These are phyloP conservation scores for Aspergillus cristatus DNA, from an alignment of 495 filamentous ascomycete species.

Conservation along the genomic window DNA sequence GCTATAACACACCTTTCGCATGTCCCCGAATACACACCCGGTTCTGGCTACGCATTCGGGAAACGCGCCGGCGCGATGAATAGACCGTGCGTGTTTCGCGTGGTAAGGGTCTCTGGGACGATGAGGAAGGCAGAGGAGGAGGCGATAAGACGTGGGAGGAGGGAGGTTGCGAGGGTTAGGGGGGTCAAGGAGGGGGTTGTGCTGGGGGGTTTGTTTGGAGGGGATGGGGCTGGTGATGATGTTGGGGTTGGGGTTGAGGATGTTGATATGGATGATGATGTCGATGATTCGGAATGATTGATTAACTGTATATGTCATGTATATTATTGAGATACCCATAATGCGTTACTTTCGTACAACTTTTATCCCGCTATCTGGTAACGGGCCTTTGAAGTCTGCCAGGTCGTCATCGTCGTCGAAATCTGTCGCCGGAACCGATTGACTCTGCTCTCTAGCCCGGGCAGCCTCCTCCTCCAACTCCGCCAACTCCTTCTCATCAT, in stretches of 20 bases:
- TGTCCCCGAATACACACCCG: constrained; percentile 38
- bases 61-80: constrained; percentile 30
- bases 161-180: constrained; percentile 56
- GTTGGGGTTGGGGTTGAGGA: constrained; percentile 39
- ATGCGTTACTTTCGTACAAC: constrained; percentile 34
- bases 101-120: constrained; percentile 88
- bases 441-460: constrained; percentile 25
- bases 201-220: constrained; percentile 30
- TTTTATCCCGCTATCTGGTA: constrained; percentile 39
- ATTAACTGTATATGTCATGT: constrained; percentile 6
- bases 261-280: constrained; percentile 34
- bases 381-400: constrained; percentile 19
- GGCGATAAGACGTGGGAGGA: constrained; percentile 65
- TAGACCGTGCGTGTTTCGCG: constrained; percentile 63
- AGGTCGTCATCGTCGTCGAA: constrained; percentile 27
- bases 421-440: constrained; percentile 4
- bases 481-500: constrained; percentile 69
- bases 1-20: constrained; percentile 74
- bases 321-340: constrained; percentile 29
- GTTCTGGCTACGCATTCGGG: constrained; percentile 4
- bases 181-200: constrained; percentile 33
- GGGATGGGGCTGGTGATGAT: constrained; percentile 11
- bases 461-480: constrained; percentile 55
- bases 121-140: constrained; percentile 89
- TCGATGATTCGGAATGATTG: constrained; percentile 11